Percentiles rank a stretch among this genome's conserved stretches.
Evolutionary conservation across 306 rosid genomes (phyloP).

Genomic region (Cucumis melo): DNA sequence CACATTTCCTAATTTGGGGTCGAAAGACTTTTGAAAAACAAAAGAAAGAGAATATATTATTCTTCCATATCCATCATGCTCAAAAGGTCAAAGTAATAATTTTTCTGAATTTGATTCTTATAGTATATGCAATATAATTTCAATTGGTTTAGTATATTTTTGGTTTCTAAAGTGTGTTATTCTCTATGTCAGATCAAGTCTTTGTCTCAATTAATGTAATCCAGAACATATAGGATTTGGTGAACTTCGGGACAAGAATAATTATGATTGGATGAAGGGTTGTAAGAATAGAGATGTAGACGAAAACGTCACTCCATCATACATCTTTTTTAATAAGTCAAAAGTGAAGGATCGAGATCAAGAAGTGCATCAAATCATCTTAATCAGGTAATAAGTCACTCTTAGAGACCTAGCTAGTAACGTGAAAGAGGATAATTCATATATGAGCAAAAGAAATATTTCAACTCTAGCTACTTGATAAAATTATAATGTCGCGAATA

Average conservation of each 20-base stretch:
- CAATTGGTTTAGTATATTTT: neutral
- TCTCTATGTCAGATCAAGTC: neutral
- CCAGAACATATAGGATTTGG: neutral
- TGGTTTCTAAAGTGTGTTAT: neutral
- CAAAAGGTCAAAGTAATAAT: neutral
- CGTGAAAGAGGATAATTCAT: neutral
- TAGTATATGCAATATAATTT: neutral
- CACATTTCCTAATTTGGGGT: conserved; percentile 3
- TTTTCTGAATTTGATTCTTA: neutral
- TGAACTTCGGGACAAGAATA: neutral
- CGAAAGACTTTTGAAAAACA: neutral
- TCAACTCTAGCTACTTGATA: neutral
- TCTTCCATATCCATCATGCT: neutral
- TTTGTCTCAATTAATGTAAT: neutral
- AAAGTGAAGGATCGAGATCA: too few species aligned
- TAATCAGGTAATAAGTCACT: neutral
- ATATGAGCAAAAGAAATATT: neutral
- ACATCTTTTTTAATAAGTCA: too few species aligned
- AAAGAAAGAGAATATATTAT: neutral
- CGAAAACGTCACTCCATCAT: neutral
- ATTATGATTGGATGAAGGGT: neutral
- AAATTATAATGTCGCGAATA: too few species aligned
- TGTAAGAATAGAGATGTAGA: neutral
- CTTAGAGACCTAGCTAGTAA: neutral
- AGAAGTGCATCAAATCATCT: too few species aligned